Base-by-base conservation (phyloP, 805 yeast genomes). In the Blastobotrys robertii region DNA sequence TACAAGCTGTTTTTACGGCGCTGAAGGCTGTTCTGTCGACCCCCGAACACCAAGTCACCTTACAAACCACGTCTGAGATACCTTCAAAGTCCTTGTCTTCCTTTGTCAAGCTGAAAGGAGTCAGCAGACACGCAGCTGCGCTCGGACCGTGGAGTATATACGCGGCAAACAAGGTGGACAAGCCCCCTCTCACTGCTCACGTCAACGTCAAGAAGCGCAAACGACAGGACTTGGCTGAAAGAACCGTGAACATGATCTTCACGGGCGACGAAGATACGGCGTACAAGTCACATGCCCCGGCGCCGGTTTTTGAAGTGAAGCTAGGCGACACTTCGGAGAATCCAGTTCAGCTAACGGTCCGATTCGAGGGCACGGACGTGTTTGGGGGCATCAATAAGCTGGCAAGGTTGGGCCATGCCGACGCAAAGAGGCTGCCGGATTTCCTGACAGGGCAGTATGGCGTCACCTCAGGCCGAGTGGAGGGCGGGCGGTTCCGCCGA, bases 371-470 rank as follows among this genome's bases (percentile, higher is more conserved):
- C 1, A 67, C 65, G 13, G 94, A 84, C 56, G 72, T 85, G 0
- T 84, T 79, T 68, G 94, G 77, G 2, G 95, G 95, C 0, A 54
- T 84, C 32, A 86, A 82, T 58, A 80, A 82, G 53, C 64, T 84
- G 12, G 73, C 86, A 22, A 66, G 65, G 41, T 44, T 63, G 48
- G 72, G 66, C 1, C 52, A 69, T 0, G 60, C 79, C 1, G 72
- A 81, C 50, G 72, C 82, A 0, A 63, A 68, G n/a, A 64, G 50
- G 0, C 61, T 82, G 11, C 94, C 95, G 1, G 72, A 77, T 28
- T 84, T 87, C 88, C 58, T 84, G 29, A 77, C 88, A 3, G 94
- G 94, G 2, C 86, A 83, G 57, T 79, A 79, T 47, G 81, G 83
- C 0, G 51, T 60, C 1, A 61, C 63, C 34, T 64, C 73, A 31